These are phyloP conservation scores for Phytophthora fragariaefolia DNA, from an alignment of 352 stramenopile genomes.

Conservation along the genomic window DNA sequence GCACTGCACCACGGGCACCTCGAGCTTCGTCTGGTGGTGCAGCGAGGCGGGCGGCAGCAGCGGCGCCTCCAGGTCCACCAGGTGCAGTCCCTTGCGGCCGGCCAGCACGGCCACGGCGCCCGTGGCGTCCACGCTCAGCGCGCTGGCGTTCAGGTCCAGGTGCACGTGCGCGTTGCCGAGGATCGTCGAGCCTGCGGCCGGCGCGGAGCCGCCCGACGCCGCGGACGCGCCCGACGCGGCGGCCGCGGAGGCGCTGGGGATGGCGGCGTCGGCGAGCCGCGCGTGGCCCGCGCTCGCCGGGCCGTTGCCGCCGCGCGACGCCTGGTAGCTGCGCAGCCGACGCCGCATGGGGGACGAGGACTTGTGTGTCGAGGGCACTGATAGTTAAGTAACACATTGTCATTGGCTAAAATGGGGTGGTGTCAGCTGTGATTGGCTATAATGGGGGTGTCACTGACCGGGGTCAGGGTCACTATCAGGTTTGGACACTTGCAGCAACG, in stretches of 20 bases:
- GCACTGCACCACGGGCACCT: constrained; percentile 83
- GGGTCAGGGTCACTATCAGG: too few species aligned
- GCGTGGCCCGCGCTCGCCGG: neutral
- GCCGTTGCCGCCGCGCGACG: constrained; percentile 11
- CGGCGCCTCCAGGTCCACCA: constrained; percentile 76
- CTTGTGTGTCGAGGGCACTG: too few species aligned
- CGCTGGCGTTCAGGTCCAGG: constrained; percentile 71
- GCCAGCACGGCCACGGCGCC: constrained; percentile 71
- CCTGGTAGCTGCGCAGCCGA: constrained; percentile 26
- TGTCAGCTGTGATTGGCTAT: too few species aligned
- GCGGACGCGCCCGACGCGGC: constrained; percentile 17
- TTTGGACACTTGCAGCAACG: too few species aligned
- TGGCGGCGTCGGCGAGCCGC: neutral
- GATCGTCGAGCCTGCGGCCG: constrained; percentile 36
- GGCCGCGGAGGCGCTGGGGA: neutral
- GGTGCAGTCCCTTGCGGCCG: constrained; percentile 69
- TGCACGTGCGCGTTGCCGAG: constrained; percentile 64
- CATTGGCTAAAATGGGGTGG: neutral
- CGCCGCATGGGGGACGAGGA: too few species aligned
- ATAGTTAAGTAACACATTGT: too few species aligned
- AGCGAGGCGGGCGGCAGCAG: constrained; percentile 64
- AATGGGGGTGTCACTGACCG: too few species aligned
- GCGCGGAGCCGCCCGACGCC: constrained; percentile 17
- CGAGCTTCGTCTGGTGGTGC: constrained; percentile 83
- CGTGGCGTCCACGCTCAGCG: constrained; percentile 78